Conservation (phyloP, 352 stramenopile genomes). For the Discostella stelligera region DNA sequence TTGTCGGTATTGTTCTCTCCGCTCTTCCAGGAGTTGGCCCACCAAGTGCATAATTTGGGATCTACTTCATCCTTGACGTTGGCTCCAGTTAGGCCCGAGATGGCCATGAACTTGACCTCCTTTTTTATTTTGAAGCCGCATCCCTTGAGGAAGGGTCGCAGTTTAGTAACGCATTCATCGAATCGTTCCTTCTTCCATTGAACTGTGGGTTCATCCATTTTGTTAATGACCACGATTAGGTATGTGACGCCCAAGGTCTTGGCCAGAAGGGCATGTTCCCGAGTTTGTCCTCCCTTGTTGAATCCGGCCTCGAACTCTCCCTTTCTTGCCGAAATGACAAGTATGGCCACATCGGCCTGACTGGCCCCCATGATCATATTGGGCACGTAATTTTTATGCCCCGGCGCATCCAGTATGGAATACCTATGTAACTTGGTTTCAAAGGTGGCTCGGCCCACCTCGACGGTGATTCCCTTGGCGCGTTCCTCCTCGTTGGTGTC, state of each 20-base stretch:
- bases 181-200: constrained; percentile 91
- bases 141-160: constrained; percentile 91
- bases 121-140: constrained; percentile 98
- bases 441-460: constrained; percentile 96
- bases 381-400: constrained; percentile 98
- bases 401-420: constrained; percentile 98
- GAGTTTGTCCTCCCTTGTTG: constrained; percentile 95
- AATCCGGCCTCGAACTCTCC: constrained; percentile 99
- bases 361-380: constrained; percentile 98
- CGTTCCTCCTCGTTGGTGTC: constrained; percentile 98
- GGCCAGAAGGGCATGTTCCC: constrained; percentile 97
- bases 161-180: constrained; percentile 92
- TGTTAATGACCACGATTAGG: constrained; percentile 99
- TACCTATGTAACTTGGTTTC: constrained; percentile 92
- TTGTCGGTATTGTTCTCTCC: constrained; percentile 82
- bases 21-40: constrained; percentile 84
- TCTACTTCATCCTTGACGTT: constrained; percentile 94
- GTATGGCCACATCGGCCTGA: constrained; percentile 96
- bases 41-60: constrained; percentile 89
- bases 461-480: constrained; percentile 93
- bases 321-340: constrained; percentile 90
- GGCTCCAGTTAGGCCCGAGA: constrained; percentile 93
- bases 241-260: constrained; percentile 98
- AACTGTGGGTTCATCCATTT: constrained; percentile 98
- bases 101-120: constrained; percentile 96